Conservation (phyloP, 345 rosid genomes). For the Dipteronia sinensis region DNA sequence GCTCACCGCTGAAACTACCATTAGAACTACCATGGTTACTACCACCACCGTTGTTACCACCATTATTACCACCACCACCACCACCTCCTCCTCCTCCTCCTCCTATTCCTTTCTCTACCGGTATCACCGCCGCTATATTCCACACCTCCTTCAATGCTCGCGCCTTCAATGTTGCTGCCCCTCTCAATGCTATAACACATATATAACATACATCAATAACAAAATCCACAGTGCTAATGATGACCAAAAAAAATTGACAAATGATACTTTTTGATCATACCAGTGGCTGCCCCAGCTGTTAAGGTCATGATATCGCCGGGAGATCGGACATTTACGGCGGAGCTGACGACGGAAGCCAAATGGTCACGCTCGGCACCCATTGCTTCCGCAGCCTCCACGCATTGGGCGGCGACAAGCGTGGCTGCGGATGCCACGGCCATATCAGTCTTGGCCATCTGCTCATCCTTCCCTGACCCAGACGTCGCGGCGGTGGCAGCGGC, state of each 20-base stretch:
- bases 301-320: constrained; percentile 85
- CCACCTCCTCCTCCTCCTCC: constrained; percentile 41
- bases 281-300: constrained; percentile 92
- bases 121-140: constrained; percentile 93
- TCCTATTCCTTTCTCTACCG: constrained; percentile 70
- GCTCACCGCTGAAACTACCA: constrained; percentile 84
- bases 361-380: constrained; percentile 92
- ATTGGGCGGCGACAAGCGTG: constrained; percentile 82
- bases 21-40: constrained; percentile 70
- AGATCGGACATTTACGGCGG: constrained; percentile 82
- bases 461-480: constrained; percentile 66
- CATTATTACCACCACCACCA: constrained; percentile 47
- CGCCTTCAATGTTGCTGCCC: constrained; percentile 88
- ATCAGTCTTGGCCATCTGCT: constrained; percentile 71
- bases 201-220: background rate
- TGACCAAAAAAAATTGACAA: background rate
- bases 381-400: constrained; percentile 86
- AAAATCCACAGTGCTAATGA: background rate
- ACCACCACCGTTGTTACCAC: constrained; percentile 43
- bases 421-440: constrained; percentile 95
- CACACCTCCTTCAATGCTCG: constrained; percentile 86
- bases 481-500: constrained; percentile 81
- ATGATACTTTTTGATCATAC: constrained; percentile 27
- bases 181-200: constrained; percentile 65
- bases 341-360: constrained; percentile 71